These are phyloP conservation scores for Salvia splendens DNA, from an alignment of 257 asterid species.

Conservation along the genomic window DNA sequence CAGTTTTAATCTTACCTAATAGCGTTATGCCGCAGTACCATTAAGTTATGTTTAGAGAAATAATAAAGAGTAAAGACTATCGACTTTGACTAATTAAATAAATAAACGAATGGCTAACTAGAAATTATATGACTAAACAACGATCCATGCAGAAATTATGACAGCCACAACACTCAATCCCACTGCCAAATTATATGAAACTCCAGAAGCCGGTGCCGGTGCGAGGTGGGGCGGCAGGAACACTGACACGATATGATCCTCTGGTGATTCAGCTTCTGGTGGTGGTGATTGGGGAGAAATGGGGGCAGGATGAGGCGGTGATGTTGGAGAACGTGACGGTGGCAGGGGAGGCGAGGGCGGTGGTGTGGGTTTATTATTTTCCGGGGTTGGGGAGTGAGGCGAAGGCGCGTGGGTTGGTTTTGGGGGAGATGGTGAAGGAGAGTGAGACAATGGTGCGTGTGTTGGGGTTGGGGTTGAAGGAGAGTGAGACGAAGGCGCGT, in stretches of 20 bases:
- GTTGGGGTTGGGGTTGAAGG: neutral
- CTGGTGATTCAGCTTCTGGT: slow-evolving; percentile 21
- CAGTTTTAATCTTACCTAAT: no score
- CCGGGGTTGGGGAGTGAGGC: neutral
- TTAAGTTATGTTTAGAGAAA: no score
- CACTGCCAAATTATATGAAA: slow-evolving; percentile 16
- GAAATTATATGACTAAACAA: slow-evolving; percentile 2
- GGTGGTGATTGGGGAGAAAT: slow-evolving; percentile 20
- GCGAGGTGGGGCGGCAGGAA: slow-evolving; percentile 23
- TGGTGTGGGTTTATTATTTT: neutral
- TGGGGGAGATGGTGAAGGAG: neutral
- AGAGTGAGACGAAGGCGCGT: neutral
- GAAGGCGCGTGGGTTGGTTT: neutral
- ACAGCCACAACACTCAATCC: slow-evolving; percentile 24
- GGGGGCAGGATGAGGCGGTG: neutral
- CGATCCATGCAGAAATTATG: slow-evolving; percentile 22
- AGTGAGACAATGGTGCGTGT: neutral
- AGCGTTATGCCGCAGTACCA: no score
- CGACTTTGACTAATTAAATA: no score
- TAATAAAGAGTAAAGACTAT: no score
- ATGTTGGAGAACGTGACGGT: slow-evolving; percentile 26
- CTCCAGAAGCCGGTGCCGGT: slow-evolving; percentile 33
- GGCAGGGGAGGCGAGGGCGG: neutral
- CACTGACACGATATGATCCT: neutral
- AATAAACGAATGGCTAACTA: no score